Conservation (phyloP, 73 alveolate species). For the Paramecium octaurelia region DNA sequence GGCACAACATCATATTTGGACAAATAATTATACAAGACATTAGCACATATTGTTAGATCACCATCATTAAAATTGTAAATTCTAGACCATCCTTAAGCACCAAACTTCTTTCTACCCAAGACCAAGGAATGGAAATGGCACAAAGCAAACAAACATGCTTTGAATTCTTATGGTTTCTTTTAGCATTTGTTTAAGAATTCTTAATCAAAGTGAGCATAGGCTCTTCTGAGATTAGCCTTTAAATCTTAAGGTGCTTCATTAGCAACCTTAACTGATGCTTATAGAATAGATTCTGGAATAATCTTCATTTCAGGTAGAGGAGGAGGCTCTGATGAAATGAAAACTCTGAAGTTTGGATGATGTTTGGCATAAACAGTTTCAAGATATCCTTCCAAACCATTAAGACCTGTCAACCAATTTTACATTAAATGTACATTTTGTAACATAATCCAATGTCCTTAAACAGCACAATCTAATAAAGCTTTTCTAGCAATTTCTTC, state of each 20-base stretch:
- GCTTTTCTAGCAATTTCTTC: conserved; percentile 98
- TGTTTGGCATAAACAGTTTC: conserved; percentile 47
- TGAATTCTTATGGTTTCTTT: conserved; percentile 90
- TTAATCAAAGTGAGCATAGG: conserved; percentile 95
- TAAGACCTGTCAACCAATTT: conserved; percentile 81
- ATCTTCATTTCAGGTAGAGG: conserved; percentile 93
- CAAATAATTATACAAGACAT: conserved; percentile 98
- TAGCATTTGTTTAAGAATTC: conserved; percentile 79
- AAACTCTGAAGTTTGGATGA: conserved; percentile 97
- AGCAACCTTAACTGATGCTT: conserved; percentile 96
- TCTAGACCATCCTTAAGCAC: conserved; percentile 98
- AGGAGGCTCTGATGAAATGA: conserved; percentile 99
- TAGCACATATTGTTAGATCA: conserved; percentile 99
- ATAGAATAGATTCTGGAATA: conserved; percentile 98
- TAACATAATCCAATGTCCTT: conserved; percentile 99
- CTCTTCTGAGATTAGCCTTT: conserved; percentile 98
- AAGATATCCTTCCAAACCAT: conserved; percentile 61
- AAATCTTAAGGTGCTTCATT: conserved; percentile 99
- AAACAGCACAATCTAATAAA: conserved; percentile 90
- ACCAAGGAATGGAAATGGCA: conserved; percentile 99
- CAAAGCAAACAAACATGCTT: conserved; percentile 95
- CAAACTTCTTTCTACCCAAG: conserved; percentile 83
- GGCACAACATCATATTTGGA: conserved; percentile 97
- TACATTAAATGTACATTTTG: conserved; percentile 99
- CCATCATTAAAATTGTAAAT: conserved; percentile 99